Base-by-base conservation (phyloP, 192 early-diverging fungal genomes). In the Entomortierella parvispora region DNA sequence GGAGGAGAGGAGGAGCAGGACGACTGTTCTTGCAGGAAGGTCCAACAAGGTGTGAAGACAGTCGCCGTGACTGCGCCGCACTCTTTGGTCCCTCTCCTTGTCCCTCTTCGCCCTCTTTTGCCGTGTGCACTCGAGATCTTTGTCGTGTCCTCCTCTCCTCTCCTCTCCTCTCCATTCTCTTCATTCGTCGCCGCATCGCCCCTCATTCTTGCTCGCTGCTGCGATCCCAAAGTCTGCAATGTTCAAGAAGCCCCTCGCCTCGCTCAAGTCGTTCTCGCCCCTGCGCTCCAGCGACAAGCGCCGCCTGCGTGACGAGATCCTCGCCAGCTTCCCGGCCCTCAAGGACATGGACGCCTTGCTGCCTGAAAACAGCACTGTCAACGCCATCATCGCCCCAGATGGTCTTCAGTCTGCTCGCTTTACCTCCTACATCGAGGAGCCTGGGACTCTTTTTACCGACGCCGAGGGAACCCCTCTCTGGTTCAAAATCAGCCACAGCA, bases 211-310 rank as follows among this genome's bases (percentile, higher is more conserved):
- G n/a, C n/a, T n/a, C n/a, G n/a, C n/a, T n/a, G n/a, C n/a, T n/a
- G n/a, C n/a, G n/a, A n/a, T n/a, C n/a, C n/a, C n/a, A n/a, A n/a
- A n/a, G n/a, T n/a, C n/a, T n/a, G n/a, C 2, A 25, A 93, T 93
- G 92, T 93, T 93, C 71, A 93, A 92, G 62, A 94, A 93, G 71
- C 89, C 90, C 0, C 76, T 89, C 47, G 72, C 86, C 11, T 83
- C 74, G 18, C 74, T 90, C 37, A 96, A 96, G 66, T 71, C 87
- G 12, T 92, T 87, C 68, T 87, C 89, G 29, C 74, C 85, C 28
- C 68, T 94, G 25, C 84, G 92, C 9, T 86, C 86, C 14, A 92
- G 91, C 26, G 91, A 89, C 62, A 83, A 86, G 51, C 74, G 93
- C 17, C 84, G 87, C 31, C 86, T 94, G 9, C 80, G 88, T 11